Evolutionary conservation across 768 basidiomycete species (phyloP).

Genomic region (Megacollybia marginata): DNA sequence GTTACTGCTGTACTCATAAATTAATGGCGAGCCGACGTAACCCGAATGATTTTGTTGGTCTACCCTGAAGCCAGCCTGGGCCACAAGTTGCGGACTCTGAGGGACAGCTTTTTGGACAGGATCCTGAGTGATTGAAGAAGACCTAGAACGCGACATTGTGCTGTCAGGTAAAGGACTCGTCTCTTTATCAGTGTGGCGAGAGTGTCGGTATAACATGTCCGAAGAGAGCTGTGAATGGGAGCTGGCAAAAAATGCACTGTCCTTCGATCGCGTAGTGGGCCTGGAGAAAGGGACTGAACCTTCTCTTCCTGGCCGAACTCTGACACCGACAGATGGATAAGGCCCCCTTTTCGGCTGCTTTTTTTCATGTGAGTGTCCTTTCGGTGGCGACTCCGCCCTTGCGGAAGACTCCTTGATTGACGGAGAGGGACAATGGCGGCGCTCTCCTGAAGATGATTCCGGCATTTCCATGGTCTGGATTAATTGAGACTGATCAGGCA

Average conservation of each 20-base stretch:
- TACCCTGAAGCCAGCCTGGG: too few relatives aligned
- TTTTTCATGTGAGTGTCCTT: slow-evolving; percentile 11
- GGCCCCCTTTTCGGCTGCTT: slow-evolving; percentile 7
- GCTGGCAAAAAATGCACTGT: neutral
- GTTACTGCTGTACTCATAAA: neutral
- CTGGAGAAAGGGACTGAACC: slow-evolving; percentile 1
- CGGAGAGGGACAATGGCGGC: too few relatives aligned
- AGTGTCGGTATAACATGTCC: neutral
- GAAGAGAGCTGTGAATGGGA: neutral
- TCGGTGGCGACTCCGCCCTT: too few relatives aligned
- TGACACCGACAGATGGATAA: slow-evolving; percentile 7
- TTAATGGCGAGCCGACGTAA: too few relatives aligned
- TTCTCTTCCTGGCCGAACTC: slow-evolving; percentile 3
- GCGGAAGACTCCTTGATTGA: too few relatives aligned
- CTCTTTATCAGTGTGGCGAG: neutral
- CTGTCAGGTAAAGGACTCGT: neutral
- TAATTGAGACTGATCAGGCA: too few relatives aligned
- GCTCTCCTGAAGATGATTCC: too few relatives aligned
- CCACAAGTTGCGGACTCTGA: too few relatives aligned
- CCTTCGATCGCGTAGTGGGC: neutral
- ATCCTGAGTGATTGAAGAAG: slow-evolving; percentile 3
- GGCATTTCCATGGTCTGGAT: too few relatives aligned
- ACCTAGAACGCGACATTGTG: slow-evolving; percentile 1
- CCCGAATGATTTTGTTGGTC: too few relatives aligned
- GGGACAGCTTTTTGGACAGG: neutral